phyloP scores from a whole-genome alignment of 345 rosid species.

The Dipteronia sinensis region DNA sequence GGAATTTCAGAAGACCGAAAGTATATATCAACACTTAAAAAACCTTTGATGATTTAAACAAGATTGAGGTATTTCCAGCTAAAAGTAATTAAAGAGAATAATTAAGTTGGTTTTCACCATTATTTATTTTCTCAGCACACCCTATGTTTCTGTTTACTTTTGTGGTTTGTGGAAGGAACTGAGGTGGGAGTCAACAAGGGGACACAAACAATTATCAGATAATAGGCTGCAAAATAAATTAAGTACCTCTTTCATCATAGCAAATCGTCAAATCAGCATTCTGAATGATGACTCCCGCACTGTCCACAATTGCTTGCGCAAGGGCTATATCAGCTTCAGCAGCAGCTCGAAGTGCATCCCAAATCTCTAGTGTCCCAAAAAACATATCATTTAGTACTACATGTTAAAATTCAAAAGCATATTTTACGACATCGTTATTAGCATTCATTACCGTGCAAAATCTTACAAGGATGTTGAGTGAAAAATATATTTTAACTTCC shows the following conservation, averaged over 20 bases:
- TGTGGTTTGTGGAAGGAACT: background rate
- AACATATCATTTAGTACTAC: background rate
- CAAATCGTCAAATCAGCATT: slow-evolving; percentile 73
- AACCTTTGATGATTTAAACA: background rate
- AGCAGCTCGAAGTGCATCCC: slow-evolving; percentile 96
- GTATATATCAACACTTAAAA: background rate
- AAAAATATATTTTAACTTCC: background rate
- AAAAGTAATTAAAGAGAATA: background rate
- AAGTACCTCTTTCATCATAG: slow-evolving; percentile 88
- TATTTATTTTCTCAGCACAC: background rate
- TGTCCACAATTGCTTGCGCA: slow-evolving; percentile 82
- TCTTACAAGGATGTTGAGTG: background rate
- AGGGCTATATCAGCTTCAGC: slow-evolving; percentile 71
- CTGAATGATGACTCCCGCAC: slow-evolving; percentile 87
- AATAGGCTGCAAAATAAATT: background rate
- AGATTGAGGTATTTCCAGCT: background rate
- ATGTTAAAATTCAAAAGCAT: background rate
- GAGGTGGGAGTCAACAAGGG: background rate
- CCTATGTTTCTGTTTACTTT: too few relatives aligned
- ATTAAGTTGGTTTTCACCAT: background rate
- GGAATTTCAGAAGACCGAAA: slow-evolving; percentile 9
- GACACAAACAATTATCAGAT: background rate
- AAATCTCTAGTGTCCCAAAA: slow-evolving; percentile 58
- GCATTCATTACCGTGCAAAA: background rate
- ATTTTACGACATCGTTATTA: background rate